phyloP scores from a whole-genome alignment of 2,329 filamentous ascomycete genomes.

The Aplosporella prunicola region DNA sequence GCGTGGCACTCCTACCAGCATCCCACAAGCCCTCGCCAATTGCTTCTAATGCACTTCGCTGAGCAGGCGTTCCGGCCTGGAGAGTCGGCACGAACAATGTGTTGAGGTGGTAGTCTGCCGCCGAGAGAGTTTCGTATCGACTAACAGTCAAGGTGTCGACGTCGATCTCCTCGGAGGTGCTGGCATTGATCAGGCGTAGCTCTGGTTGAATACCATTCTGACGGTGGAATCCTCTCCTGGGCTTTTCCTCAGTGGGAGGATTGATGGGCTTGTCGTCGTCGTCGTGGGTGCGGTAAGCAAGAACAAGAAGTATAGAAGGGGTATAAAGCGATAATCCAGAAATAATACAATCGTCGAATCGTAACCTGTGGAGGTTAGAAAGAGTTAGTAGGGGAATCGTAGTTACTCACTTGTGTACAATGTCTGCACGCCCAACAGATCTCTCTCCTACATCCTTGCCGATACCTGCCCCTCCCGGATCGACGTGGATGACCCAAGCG shows the following conservation, averaged over 20 bases:
- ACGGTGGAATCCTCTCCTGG: slow-evolving; percentile 57
- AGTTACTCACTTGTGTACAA: slow-evolving; percentile 73
- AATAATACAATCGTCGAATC: slow-evolving; percentile 88
- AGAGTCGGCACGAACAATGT: slow-evolving; percentile 66
- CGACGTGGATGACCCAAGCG: slow-evolving; percentile 90
- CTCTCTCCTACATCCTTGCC: slow-evolving; percentile 61
- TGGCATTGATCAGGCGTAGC: slow-evolving; percentile 79
- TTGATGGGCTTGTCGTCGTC: slow-evolving; percentile 51
- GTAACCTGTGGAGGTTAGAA: slow-evolving; percentile 54
- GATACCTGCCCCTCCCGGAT: slow-evolving; percentile 59
- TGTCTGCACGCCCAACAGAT: slow-evolving; percentile 72
- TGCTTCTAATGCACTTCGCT: slow-evolving; percentile 66
- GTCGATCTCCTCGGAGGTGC: slow-evolving; percentile 72
- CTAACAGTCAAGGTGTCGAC: slow-evolving; percentile 79
- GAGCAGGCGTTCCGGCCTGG: slow-evolving; percentile 49
- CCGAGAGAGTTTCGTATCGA: slow-evolving; percentile 74
- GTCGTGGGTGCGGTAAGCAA: slow-evolving; percentile 77
- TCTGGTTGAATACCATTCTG: slow-evolving; percentile 80
- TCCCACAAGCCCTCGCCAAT: slow-evolving; percentile 79
- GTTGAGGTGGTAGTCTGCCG: slow-evolving; percentile 84
- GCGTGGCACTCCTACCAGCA: slow-evolving; percentile 75
- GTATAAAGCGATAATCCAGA: slow-evolving; percentile 96
- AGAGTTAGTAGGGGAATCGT: slow-evolving; percentile 21
- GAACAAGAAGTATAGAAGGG: slow-evolving; percentile 77
- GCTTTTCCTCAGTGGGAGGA: slow-evolving; percentile 45